phyloP scores from a whole-genome alignment of 202 grass and related monocot species.

The Sporobolus alterniflorus region DNA sequence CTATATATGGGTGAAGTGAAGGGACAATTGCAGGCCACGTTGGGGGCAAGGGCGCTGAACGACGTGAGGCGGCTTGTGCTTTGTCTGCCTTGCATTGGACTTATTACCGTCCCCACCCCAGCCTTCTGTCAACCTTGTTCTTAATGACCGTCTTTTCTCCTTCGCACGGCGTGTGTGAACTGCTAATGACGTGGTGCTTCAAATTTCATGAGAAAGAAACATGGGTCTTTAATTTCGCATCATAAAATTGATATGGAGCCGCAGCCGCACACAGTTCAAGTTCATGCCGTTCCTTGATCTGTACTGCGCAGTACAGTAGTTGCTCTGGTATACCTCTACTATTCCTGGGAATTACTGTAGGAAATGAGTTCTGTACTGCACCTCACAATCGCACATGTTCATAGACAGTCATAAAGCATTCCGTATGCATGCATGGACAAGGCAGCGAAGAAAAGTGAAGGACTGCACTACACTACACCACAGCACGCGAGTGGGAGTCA shows the following conservation, averaged over 20 bases:
- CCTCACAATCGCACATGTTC: no score
- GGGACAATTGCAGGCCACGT: slow-evolving; percentile 39
- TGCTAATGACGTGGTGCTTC: background rate
- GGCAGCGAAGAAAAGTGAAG: background rate
- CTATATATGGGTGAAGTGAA: slow-evolving; percentile 29
- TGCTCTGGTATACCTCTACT: no score
- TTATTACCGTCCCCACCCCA: no score
- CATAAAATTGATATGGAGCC: no score
- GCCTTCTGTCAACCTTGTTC: background rate
- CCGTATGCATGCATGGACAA: background rate
- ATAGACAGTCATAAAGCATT: background rate
- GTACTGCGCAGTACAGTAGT: no score
- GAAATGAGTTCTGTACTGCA: no score
- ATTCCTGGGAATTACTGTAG: no score
- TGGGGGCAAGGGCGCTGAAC: slow-evolving; percentile 9
- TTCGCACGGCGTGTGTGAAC: background rate
- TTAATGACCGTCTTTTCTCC: background rate
- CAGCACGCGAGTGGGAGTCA: background rate
- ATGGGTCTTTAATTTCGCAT: no score
- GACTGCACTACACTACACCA: background rate
- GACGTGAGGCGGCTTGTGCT: slow-evolving; percentile 23
- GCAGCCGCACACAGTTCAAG: no score
- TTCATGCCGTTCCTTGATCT: no score
- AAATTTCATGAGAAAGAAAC: no score
- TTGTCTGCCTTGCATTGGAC: slow-evolving; percentile 28